Evolutionary conservation across 2,329 filamentous ascomycete genomes (phyloP), one percentile per base, ranked within the genome.

Genomic region (Penicillium sp.): DNA sequence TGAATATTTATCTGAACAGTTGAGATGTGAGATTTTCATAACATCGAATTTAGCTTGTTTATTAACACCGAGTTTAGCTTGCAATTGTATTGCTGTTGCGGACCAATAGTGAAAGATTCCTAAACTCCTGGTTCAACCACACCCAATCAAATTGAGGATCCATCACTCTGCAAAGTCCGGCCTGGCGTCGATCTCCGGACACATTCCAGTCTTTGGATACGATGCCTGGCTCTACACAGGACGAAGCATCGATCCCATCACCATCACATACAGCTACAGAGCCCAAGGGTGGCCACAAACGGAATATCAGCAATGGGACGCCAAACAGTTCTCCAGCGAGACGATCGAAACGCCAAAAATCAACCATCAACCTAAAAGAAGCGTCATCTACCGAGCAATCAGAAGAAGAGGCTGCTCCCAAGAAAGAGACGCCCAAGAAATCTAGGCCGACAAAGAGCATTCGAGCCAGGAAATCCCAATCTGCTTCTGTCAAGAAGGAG

Each of bases 301-400:
- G 62, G 38, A 59, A 62, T 29, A 50, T 61, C 26, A 60, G 60
- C 48, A 57, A 57, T 43, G 48, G 49, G 32, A 49, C 47, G 18
- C 51, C 60, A 18, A 52, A 52, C 35, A 49, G 43, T 27, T 62
- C 61, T 9, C 60, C 62, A 36, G 44, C 55, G 28, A 52, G 64
- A 48, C 44, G 60, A 50, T 66, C 64, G 6, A 67, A 65, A 41
- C 56, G 63, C 6, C 51, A 62, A 37, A 65, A 56, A 42, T 56
- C 60, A 13, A 52, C 47, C 2, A 49, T 53, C 14, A 54, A 52
- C 27, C 36, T 51, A 9, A 59, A 54, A 24, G 58, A 56, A 28
- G 41, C 44, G 2, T 56, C 52, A 9, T 51, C 51, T 37, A 24
- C 46, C 9, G 53, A 54, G 22, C 43, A 44, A 6, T 54, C 52